phyloP scores from a whole-genome alignment of 371 early-diverging fungal genomes.

The Saksenaea vasiformis region DNA sequence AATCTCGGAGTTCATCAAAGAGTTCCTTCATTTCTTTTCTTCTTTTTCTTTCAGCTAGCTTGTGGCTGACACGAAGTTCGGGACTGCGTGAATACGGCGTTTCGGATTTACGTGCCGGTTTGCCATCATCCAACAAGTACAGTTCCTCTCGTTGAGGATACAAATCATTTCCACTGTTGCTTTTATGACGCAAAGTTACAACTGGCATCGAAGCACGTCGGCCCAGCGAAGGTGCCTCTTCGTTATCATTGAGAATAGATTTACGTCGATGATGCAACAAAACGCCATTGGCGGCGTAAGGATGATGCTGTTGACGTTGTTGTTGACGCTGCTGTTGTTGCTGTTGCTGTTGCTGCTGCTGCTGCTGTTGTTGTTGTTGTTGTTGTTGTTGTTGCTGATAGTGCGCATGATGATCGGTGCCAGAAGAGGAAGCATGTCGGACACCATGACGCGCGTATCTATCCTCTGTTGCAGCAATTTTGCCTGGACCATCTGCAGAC shows the following conservation, averaged over 20 bases:
- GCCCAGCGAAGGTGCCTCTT: constrained; percentile 17
- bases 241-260: constrained; percentile 34
- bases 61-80: constrained; percentile 74
- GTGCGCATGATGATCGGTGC: constrained; percentile 11
- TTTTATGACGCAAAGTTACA: constrained; percentile 15
- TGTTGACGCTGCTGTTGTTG: constrained; percentile 2
- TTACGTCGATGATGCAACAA: constrained; percentile 32
- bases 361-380: background rate
- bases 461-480: background rate
- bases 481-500: constrained; percentile 1
- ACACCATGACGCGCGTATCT: constrained; percentile 22
- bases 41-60: constrained; percentile 82
- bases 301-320: constrained; percentile 7
- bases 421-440: constrained; percentile 25
- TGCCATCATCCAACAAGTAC: constrained; percentile 1
- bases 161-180: background rate
- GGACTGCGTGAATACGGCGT: constrained; percentile 73
- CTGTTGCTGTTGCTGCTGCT: background rate
- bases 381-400: background rate
- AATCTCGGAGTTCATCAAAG: constrained; percentile 81
- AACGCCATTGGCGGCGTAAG: constrained; percentile 18
- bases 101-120: constrained; percentile 26
- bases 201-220: constrained; percentile 59
- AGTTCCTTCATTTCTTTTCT: constrained; percentile 87
- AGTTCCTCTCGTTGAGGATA: background rate